Conservation (phyloP, 495 filamentous ascomycete genomes). For the Pseudoneurospora amorphoporcata region DNA sequence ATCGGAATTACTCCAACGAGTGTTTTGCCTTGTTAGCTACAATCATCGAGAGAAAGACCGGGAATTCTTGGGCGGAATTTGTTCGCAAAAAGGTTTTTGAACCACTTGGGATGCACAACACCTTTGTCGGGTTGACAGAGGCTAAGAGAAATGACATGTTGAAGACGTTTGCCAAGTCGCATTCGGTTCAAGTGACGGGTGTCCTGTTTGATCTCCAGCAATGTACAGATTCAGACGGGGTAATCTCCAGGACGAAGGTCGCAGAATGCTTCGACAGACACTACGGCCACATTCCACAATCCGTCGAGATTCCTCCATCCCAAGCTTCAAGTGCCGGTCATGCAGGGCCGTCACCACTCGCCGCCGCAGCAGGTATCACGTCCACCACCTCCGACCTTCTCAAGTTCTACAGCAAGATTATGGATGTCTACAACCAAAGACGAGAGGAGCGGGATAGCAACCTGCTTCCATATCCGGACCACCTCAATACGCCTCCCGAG, state of each 20-base stretch:
- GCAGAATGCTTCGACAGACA: neutral
- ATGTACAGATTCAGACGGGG: neutral
- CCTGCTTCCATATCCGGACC: neutral
- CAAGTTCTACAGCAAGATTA: slow-evolving; percentile 5
- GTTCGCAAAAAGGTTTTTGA: slow-evolving; percentile 2
- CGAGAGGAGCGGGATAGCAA: neutral
- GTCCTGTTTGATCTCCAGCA: neutral
- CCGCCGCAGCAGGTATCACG: slow-evolving; percentile 9
- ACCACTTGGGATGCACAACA: slow-evolving; percentile 5
- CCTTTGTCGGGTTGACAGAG: neutral
- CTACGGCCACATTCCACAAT: neutral
- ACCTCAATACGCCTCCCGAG: neutral
- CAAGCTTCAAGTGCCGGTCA: neutral
- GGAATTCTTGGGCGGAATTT: slow-evolving; percentile 1
- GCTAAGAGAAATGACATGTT: neutral
- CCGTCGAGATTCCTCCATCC: neutral
- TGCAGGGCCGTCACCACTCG: neutral
- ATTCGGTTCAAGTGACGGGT: neutral
- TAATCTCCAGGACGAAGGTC: neutral
- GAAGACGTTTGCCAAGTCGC: neutral
- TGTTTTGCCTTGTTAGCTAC: slow-evolving; percentile 5
- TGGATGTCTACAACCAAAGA: slow-evolving; percentile 3
- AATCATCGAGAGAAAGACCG: slow-evolving; percentile 2
- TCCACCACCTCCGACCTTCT: slow-evolving; percentile 6
- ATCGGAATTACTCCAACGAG: slow-evolving; percentile 12